Conservation (phyloP, 495 filamentous ascomycete genomes). For the Xylaria grammica region DNA sequence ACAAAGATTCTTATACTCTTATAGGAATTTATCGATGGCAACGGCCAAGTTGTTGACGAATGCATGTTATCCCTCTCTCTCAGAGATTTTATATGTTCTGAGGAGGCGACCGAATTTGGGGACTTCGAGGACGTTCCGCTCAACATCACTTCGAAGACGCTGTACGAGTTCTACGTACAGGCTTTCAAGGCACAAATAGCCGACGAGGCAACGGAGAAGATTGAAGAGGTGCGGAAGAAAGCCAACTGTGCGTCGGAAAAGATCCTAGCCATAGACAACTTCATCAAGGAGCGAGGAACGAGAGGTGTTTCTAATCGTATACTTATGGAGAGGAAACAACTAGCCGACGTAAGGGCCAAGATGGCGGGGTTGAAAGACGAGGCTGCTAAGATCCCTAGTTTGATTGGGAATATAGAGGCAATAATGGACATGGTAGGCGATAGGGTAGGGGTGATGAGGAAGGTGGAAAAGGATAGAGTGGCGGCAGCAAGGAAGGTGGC, state of each 20-base stretch:
- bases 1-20: neutral
- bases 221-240: neutral
- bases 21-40: neutral
- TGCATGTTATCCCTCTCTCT: neutral
- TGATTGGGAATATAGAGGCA: neutral
- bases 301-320: neutral
- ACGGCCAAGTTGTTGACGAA: neutral
- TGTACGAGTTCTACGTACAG: neutral
- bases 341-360: neutral
- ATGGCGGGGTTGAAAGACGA: neutral
- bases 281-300: neutral
- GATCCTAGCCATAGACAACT: neutral
- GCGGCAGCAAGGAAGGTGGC: neutral
- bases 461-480: neutral
- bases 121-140: neutral
- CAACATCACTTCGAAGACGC: neutral
- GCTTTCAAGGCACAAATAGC: neutral
- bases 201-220: neutral
- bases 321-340: neutral
- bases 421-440: neutral
- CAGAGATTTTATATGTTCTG: neutral
- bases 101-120: neutral
- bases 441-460: neutral
- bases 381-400: neutral
- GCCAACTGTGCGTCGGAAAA: neutral